phyloP scores from a whole-genome alignment of 1,284 basidiomycete genomes.

The Mycosarcoma mackinlayi region DNA sequence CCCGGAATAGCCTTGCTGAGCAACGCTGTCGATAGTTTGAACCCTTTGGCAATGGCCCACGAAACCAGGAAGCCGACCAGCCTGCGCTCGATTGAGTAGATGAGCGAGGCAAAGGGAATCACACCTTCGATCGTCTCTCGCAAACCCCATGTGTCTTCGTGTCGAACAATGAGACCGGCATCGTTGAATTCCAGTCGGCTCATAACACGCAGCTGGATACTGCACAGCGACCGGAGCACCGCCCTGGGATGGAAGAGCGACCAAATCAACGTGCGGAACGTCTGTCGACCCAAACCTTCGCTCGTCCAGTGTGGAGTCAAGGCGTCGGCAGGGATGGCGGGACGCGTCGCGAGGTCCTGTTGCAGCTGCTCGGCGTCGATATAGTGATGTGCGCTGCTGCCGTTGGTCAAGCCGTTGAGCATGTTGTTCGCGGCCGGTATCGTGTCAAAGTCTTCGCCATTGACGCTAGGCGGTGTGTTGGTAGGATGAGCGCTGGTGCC shows the following conservation, averaged over 20 bases:
- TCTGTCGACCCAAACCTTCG: constrained; percentile 59
- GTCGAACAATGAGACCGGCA: constrained; percentile 64
- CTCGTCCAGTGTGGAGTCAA: constrained; percentile 62
- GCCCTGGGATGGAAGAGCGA: constrained; percentile 59
- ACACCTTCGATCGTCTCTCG: constrained; percentile 66
- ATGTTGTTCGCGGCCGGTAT: constrained; percentile 7
- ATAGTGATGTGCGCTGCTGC: constrained; percentile 30
- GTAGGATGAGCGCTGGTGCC: constrained; percentile 22
- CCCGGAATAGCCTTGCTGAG: constrained; percentile 42
- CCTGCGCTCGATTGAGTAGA: constrained; percentile 62
- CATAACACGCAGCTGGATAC: constrained; percentile 65
- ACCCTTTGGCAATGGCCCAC: constrained; percentile 60
- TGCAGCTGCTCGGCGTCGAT: constrained; percentile 41
- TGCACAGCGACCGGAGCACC: constrained; percentile 57
- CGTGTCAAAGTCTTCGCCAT: constrained; percentile 52
- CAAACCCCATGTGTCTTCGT: constrained; percentile 67
- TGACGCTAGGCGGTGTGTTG: constrained; percentile 56
- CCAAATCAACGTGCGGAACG: constrained; percentile 57
- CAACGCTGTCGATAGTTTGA: constrained; percentile 52
- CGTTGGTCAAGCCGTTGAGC: constrained; percentile 24
- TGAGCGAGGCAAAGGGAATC: constrained; percentile 61
- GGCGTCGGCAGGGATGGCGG: constrained; percentile 60
- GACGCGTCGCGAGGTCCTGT: constrained; percentile 39
- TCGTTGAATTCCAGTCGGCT: constrained; percentile 68
- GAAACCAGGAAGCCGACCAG: constrained; percentile 59